Percentiles rank a stretch among this genome's conserved stretches.
Evolutionary conservation across 192 early-diverging fungal genomes (phyloP).

Genomic region (Coemansia sp.): DNA sequence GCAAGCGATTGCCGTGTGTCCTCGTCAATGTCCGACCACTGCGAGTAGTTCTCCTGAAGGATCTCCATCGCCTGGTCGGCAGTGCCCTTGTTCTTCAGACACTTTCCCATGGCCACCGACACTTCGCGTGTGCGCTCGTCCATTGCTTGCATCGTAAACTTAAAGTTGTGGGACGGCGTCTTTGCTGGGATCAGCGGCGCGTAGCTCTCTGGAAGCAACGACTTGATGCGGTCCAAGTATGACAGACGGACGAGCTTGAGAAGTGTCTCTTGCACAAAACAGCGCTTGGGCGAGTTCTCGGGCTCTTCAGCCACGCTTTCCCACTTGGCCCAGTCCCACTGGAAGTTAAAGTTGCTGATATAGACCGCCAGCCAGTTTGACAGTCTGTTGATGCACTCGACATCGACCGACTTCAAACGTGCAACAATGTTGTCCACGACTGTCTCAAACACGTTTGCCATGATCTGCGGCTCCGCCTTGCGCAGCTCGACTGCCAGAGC

Average conservation of each 20-base stretch:
- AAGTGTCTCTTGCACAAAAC: slow-evolving; percentile 84
- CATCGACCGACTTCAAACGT: slow-evolving; percentile 57
- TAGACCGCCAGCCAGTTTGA: slow-evolving; percentile 89
- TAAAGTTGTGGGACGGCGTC: slow-evolving; percentile 72
- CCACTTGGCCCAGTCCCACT: slow-evolving; percentile 91
- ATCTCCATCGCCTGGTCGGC: slow-evolving; percentile 50
- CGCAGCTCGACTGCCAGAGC: slow-evolving; percentile 57
- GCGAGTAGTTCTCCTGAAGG: slow-evolving; percentile 46
- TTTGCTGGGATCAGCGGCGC: slow-evolving; percentile 58
- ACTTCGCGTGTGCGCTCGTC: slow-evolving; percentile 65
- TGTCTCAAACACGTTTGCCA: slow-evolving; percentile 33
- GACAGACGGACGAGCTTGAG: slow-evolving; percentile 82
- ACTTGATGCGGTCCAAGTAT: slow-evolving; percentile 87
- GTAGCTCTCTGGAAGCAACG: slow-evolving; percentile 71
- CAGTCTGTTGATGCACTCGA: slow-evolving; percentile 80
- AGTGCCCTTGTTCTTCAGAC: slow-evolving; percentile 50
- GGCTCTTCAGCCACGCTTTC: slow-evolving; percentile 17
- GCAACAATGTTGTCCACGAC: slow-evolving; percentile 31
- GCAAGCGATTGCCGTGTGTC: slow-evolving; percentile 42
- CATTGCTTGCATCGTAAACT: slow-evolving; percentile 60
- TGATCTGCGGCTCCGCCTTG: slow-evolving; percentile 51
- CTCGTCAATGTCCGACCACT: slow-evolving; percentile 48
- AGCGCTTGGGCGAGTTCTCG: slow-evolving; percentile 24
- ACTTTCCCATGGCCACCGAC: slow-evolving; percentile 51
- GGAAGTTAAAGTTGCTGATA: slow-evolving; percentile 89